Evolutionary conservation across 805 yeast genomes (phyloP), one percentile per base, ranked within the genome.

Genomic region (Ogataea nitratoaversa): DNA sequence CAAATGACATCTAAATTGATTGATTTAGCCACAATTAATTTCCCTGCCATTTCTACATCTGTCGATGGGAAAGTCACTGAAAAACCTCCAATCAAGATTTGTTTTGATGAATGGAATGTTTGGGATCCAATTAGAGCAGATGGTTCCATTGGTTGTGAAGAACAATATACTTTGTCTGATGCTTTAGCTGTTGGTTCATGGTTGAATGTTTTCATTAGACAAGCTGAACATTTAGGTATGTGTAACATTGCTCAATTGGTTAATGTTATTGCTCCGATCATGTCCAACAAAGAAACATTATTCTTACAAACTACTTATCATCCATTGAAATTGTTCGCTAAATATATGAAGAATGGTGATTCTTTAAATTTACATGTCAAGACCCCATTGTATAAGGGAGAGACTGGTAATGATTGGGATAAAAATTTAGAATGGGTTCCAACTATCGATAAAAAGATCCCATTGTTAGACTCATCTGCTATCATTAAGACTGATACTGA

Each of bases 101-200:
- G 60, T 37, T 62, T 60, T 42, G 67, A 62, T 44, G 67, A 62
- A 44, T 62, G 67, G 67, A 62, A 62, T 32, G 66, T 62, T 17
- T 62, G 67, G 67, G 66, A 62, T 42, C 59, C 63, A 5, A 36
- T 38, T 18, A 47, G 60, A 46, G 63, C 63, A 13, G 60, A 49
- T 30, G 64, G 60, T 11, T 30, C 47, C 11, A 30, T 43, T n/a
- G 67, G 66, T 11, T 63, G 59, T 22, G 67, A 60, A 44, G 63
- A 59, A 35, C 44, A 50, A 30, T 62, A 62, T 35, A 53, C 52
- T 16, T 47, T 62, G 13, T 40, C 61, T 17, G 67, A 62, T 45
- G 62, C 66, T 4, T 34, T 62, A 17, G 66, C 66, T 3, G 62
- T 62, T 23, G 63, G 62, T 12, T 49, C 57, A 8, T 62, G 67